Evolutionary conservation across 1,284 basidiomycete genomes (phyloP), one percentile per base, ranked within the genome.

Genomic region (Thecaphora frezii): DNA sequence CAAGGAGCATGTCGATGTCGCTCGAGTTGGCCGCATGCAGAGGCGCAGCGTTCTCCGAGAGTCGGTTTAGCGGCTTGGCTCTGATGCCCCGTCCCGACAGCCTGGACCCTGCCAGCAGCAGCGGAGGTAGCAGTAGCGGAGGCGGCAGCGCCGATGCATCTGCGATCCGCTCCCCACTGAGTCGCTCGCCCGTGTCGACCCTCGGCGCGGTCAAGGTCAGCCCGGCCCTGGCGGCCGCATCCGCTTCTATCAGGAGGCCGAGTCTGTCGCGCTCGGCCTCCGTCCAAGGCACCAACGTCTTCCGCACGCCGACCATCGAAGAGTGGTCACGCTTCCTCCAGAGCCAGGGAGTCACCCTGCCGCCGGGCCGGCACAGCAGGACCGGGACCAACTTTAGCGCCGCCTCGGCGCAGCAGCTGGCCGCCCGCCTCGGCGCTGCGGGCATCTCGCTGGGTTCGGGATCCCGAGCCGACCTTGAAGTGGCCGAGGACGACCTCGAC

Each of bases 311-410:
- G 5, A 74, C 73, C 14, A 74, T 71, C 22, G 73, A 74, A 45
- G 73, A 74, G 43, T 74, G 73, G 73, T 69, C 68, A 16, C 55
- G 73, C 5, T 74, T 58, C 40, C 51, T 74, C 13, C 71, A 72
- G 39, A 67, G 64, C 28, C 69, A 74, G 46, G 71, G 66, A 13
- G 58, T 74, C 8, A 63, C 56, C 10, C 24, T 59, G 28, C 48
- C 48, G n/a, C n/a, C 46, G 16, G 58, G 62, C 13, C 28, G 57
- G n/a, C 54, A 58, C 38, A 58, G 63, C 23, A 48, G 59, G 22
- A 37, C 55, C 3, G 58, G 54, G 18, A 65, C 67, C 23, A 48
- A 40, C 23, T 36, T 52, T 10, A 63, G 60, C 50, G 43, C 69
- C 26, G 45, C 52, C 44, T 64, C 67, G 22, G 52, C 63, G 19